phyloP scores from a whole-genome alignment of 441 rosid genomes.

The Geranium incanum region DNA sequence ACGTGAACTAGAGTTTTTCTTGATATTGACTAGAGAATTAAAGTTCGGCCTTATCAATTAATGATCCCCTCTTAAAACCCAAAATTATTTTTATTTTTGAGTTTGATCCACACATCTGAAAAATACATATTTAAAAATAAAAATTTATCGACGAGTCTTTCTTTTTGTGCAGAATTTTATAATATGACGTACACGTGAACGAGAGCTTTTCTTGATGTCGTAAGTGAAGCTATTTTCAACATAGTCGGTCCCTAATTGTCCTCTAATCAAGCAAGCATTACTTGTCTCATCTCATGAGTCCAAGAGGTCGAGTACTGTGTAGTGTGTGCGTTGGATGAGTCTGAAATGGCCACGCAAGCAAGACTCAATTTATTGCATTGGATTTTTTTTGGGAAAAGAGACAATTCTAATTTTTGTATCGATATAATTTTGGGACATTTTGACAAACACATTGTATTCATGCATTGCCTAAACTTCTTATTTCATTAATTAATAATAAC shows the following conservation, averaged over 20 bases:
- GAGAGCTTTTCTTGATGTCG: no score
- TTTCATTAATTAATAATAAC: background rate
- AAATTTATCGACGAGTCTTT: no score
- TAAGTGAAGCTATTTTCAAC: no score
- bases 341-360: background rate
- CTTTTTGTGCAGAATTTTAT: no score
- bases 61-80: no score
- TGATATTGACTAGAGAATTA: no score
- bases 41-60: no score
- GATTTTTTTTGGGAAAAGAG: background rate
- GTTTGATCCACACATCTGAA: no score
- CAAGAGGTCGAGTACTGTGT: background rate
- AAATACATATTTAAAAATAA: no score
- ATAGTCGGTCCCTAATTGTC: background rate
- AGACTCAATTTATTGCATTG: background rate
- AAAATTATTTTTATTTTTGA: no score
- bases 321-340: background rate
- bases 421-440: background rate
- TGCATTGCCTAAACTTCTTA: background rate
- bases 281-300: background rate
- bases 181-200: no score
- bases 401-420: background rate
- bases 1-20: no score
- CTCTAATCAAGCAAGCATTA: background rate
- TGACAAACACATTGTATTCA: background rate